Evolutionary conservation across 31 red algal genomes (phyloP).

Genomic region (Bonnemaisonia californica): DNA sequence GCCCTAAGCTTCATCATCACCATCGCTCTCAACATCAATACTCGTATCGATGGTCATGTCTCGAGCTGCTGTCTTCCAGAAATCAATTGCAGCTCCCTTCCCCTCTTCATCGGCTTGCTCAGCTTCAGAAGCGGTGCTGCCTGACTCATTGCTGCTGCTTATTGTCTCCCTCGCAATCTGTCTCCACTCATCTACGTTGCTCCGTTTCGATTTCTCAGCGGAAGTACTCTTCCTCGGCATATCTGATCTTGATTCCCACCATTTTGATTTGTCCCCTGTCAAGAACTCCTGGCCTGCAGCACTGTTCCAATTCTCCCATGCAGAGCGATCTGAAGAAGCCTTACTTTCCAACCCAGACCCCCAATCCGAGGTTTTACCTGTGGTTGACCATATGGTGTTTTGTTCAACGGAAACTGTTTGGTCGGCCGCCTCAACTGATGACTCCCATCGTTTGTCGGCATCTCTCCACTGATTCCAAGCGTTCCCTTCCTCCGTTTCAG

Average conservation of each 20-base stretch:
- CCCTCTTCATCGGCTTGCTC: not conserved
- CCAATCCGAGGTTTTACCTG: slow-evolving; percentile 41
- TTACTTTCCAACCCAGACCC: slow-evolving; percentile 41
- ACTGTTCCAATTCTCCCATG: slow-evolving; percentile 61
- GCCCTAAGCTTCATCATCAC: no score
- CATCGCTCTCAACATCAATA: not conserved
- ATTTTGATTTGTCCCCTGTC: not conserved
- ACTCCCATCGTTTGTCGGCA: slow-evolving; percentile 44
- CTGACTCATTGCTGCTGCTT: not conserved
- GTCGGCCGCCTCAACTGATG: slow-evolving; percentile 14
- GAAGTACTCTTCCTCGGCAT: not conserved
- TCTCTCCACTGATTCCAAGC: slow-evolving; percentile 53
- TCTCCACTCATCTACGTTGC: slow-evolving; percentile 35
- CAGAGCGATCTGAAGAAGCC: slow-evolving; percentile 53
- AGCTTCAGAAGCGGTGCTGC: not conserved
- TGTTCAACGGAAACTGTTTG: not conserved
- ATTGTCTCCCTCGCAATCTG: slow-evolving; percentile 10
- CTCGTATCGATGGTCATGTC: slow-evolving; percentile 23
- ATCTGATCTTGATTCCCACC: slow-evolving; percentile 40
- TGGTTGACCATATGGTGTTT: not conserved
- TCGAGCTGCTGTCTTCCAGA: slow-evolving; percentile 29
- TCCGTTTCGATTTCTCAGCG: not conserved
- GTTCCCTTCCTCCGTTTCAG: not conserved
- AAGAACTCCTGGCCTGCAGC: not conserved
- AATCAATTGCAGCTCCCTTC: slow-evolving; percentile 15